These are phyloP conservation scores for Suhomyces prunicola DNA, from an alignment of 805 yeast genomes.

Conservation along the genomic window DNA sequence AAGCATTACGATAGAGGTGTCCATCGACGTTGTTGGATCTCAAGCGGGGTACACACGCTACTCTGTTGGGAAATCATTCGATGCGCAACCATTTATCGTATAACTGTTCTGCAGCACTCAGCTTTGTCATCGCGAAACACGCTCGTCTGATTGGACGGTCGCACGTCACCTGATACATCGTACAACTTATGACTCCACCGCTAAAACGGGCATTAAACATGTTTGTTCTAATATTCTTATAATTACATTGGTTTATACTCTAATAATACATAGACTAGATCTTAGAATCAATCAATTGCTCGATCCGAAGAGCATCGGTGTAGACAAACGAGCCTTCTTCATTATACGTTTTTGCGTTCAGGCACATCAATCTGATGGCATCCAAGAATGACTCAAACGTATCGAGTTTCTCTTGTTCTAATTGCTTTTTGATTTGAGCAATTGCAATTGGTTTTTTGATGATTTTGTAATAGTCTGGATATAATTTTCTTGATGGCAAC, in stretches of 20 bases:
- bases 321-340: constrained; percentile 65
- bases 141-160: neutral
- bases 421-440: constrained; percentile 48
- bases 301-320: constrained; percentile 52
- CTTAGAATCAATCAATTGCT: constrained; percentile 27
- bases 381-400: constrained; percentile 46
- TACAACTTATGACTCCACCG: neutral
- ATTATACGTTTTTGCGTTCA: constrained; percentile 72
- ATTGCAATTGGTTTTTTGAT: constrained; percentile 62
- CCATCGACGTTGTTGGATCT: neutral
- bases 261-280: neutral
- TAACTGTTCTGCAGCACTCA: neutral
- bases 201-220: neutral
- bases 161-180: neutral
- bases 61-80: neutral
- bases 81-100: neutral
- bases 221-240: neutral
- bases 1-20: neutral
- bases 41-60: neutral
- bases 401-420: constrained; percentile 36
- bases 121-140: neutral
- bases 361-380: constrained; percentile 65
- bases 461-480: constrained; percentile 80
- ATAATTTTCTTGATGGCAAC: constrained; percentile 68
- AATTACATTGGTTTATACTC: neutral